These are phyloP conservation scores for Calonectria honghensis DNA, from an alignment of 2,329 filamentous ascomycete genomes.

Conservation along the genomic window DNA sequence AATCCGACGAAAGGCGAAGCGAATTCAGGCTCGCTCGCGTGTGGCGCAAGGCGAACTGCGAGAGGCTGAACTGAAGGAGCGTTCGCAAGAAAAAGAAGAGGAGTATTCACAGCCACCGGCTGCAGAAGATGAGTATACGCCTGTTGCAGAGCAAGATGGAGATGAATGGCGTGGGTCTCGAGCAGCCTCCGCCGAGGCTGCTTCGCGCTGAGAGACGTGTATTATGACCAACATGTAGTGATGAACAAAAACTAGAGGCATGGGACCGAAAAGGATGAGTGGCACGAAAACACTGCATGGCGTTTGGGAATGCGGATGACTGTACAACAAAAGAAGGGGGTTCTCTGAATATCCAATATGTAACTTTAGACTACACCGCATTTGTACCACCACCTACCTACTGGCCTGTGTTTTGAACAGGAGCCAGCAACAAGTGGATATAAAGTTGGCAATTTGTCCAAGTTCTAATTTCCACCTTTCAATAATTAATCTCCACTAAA, in stretches of 20 bases:
- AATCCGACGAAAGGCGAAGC: slow-evolving; percentile 49
- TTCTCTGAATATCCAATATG: slow-evolving; percentile 12
- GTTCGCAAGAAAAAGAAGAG: slow-evolving; percentile 45
- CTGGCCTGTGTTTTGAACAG: not conserved
- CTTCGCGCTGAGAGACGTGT: slow-evolving; percentile 17
- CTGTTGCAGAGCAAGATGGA: not conserved
- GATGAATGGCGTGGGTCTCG: slow-evolving; percentile 4
- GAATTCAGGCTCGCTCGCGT: slow-evolving; percentile 48
- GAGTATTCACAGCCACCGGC: slow-evolving; percentile 39
- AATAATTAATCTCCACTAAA: slow-evolving; percentile 8
- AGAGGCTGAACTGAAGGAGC: slow-evolving; percentile 42
- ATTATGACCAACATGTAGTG: slow-evolving; percentile 19
- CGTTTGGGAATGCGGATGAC: slow-evolving; percentile 15
- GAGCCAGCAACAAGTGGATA: not conserved
- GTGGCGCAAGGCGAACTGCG: slow-evolving; percentile 37
- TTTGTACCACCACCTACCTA: slow-evolving; percentile 8
- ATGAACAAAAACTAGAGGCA: slow-evolving; percentile 7
- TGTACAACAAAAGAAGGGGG: slow-evolving; percentile 9
- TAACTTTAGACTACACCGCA: slow-evolving; percentile 10
- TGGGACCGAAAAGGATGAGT: slow-evolving; percentile 1
- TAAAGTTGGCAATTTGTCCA: not conserved
- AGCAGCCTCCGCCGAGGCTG: slow-evolving; percentile 5
- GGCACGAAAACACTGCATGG: not conserved
- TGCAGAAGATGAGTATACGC: slow-evolving; percentile 32
- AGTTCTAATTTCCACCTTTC: slow-evolving; percentile 17